phyloP scores from a whole-genome alignment of 768 basidiomycete genomes.

The Sutorius australiensis region DNA sequence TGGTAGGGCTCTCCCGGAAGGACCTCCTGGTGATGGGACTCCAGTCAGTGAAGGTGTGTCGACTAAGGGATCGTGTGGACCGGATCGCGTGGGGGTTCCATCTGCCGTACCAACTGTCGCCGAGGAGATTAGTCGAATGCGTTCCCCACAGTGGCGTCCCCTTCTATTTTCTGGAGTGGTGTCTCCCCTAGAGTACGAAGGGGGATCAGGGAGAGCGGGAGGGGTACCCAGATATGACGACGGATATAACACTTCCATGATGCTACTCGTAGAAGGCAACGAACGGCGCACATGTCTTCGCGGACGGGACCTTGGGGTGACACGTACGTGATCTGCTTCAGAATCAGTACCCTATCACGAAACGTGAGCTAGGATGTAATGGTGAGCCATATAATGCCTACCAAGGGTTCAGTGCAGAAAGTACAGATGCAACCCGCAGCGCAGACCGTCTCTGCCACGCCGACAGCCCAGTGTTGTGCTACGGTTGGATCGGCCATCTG shows the following conservation, averaged over 20 bases:
- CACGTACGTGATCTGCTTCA: background rate
- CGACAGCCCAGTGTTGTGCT: conserved; percentile 13
- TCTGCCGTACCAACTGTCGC: background rate
- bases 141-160: background rate
- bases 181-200: conserved; percentile 14
- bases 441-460: conserved; percentile 10
- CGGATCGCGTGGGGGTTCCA: background rate
- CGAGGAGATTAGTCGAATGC: background rate
- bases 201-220: conserved; percentile 13
- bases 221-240: conserved; percentile 13
- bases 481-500: background rate
- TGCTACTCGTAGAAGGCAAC: conserved; percentile 19
- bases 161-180: background rate
- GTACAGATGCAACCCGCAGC: conserved; percentile 7
- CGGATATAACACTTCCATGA: conserved; percentile 27
- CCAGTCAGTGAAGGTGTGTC: conserved; percentile 13
- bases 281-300: conserved; percentile 3
- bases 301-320: conserved; percentile 1
- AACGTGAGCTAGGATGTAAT: conserved; percentile 1
- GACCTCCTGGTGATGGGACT: conserved; percentile 5
- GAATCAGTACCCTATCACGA: conserved; percentile 7
- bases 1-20: background rate
- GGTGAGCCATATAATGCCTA: background rate
- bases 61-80: background rate
- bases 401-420: conserved; percentile 4